These are phyloP conservation scores for Talaromyces albobiverticillius DNA, from an alignment of 2,329 filamentous ascomycete species.

Conservation along the genomic window DNA sequence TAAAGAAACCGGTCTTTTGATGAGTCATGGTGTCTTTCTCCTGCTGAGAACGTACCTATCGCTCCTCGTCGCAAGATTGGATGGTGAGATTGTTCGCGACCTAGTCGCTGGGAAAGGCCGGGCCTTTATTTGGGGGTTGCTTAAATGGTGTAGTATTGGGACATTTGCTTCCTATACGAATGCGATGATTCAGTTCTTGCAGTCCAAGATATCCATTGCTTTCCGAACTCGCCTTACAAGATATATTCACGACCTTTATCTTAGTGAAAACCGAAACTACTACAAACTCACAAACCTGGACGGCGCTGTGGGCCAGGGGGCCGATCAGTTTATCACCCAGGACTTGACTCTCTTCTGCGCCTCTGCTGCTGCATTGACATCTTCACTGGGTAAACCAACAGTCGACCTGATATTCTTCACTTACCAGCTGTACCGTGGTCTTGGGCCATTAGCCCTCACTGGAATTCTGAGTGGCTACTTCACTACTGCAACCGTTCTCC, in stretches of 20 bases:
- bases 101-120: conserved; percentile 92
- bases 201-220: conserved; percentile 96
- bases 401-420: conserved; percentile 98
- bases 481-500: conserved; percentile 83
- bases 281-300: conserved; percentile 94
- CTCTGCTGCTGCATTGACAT: conserved; percentile 87
- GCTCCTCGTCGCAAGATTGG: conserved; percentile 83
- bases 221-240: conserved; percentile 92
- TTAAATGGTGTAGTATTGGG: conserved; percentile 94
- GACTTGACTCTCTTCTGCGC: conserved; percentile 95
- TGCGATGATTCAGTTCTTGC: conserved; percentile 97
- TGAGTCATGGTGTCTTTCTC: conserved; percentile 86
- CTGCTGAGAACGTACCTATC: conserved; percentile 93
- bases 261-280: conserved; percentile 92
- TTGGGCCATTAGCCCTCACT: conserved; percentile 82
- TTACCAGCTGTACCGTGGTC: conserved; percentile 88
- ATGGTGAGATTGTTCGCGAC: conserved; percentile 94
- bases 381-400: conserved; percentile 93
- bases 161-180: conserved; percentile 95
- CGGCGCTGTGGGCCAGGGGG: conserved; percentile 84
- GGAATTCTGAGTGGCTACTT: conserved; percentile 92
- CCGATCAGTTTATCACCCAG: conserved; percentile 96
- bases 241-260: conserved; percentile 95
- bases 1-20: conserved; percentile 86
- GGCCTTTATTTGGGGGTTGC: conserved; percentile 80